A percentile compares a stretch with the other conserved stretches of the same genome.
Evolutionary conservation across 495 filamentous ascomycete genomes (phyloP).

Genomic region (Xylaria flabelliformis): DNA sequence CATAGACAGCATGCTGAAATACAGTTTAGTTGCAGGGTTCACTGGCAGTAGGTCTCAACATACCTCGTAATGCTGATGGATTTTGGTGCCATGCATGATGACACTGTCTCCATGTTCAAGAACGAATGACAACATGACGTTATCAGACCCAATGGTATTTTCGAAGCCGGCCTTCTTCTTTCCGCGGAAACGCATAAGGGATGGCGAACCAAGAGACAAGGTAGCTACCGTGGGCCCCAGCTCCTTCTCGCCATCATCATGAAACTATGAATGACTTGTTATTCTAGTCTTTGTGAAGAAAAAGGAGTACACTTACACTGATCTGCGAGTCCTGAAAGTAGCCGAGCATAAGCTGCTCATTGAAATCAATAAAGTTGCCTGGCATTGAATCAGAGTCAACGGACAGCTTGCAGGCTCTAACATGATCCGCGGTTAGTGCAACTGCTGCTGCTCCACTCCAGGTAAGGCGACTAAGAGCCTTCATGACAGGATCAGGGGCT

Average conservation of each 20-base stretch:
- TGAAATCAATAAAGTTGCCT: constrained; percentile 56
- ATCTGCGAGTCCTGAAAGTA: constrained; percentile 77
- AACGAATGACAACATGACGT: constrained; percentile 43
- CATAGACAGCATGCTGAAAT: constrained; percentile 65
- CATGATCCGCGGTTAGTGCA: constrained; percentile 31
- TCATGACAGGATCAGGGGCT: constrained; percentile 63
- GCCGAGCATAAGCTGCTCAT: constrained; percentile 77
- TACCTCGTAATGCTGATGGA: constrained; percentile 79
- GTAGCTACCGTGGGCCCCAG: constrained; percentile 80
- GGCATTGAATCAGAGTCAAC: constrained; percentile 27
- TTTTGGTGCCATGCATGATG: constrained; percentile 75
- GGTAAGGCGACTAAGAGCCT: constrained; percentile 64
- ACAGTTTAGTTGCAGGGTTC: constrained; percentile 32
- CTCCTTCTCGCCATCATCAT: constrained; percentile 82
- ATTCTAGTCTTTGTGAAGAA: constrained; percentile 24
- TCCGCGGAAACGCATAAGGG: constrained; percentile 72
- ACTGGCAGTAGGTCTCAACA: constrained; percentile 32
- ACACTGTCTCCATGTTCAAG: constrained; percentile 82
- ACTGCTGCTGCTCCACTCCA: constrained; percentile 66
- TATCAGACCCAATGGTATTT: constrained; percentile 38
- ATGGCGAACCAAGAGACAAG: constrained; percentile 72
- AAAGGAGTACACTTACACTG: constrained; percentile 57
- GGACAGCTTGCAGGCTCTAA: constrained; percentile 1
- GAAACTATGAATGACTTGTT: constrained; percentile 62
- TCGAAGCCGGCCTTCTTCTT: constrained; percentile 62